A percentile compares a stretch with the other conserved stretches of the same genome.
Evolutionary conservation across 2,329 filamentous ascomycete species (phyloP).

Genomic region (Diaporthe amygdali): DNA sequence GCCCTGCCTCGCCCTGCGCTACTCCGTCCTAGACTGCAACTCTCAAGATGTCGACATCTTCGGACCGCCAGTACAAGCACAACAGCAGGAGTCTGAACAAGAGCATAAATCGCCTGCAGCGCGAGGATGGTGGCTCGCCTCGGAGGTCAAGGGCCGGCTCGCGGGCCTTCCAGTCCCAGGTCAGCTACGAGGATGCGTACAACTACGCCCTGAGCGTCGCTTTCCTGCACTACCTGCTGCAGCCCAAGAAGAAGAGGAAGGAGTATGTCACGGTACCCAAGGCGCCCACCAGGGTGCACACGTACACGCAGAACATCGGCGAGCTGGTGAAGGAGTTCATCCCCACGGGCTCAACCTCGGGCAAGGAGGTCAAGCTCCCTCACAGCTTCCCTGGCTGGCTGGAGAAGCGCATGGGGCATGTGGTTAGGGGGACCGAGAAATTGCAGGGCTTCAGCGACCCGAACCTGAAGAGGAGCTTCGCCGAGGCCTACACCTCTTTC

Average conservation of each 20-base stretch:
- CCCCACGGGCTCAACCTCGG: constrained; percentile 40
- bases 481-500: constrained; percentile 90
- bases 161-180: constrained; percentile 49
- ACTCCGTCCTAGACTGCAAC: neutral
- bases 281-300: constrained; percentile 65
- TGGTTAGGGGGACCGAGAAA: constrained; percentile 81
- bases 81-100: constrained; percentile 49
- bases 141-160: constrained; percentile 50
- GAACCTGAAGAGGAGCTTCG: constrained; percentile 92
- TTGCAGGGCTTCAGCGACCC: constrained; percentile 89
- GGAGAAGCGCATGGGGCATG: constrained; percentile 78
- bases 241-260: constrained; percentile 86
- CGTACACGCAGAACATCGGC: constrained; percentile 69
- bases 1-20: neutral
- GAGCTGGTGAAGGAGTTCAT: constrained; percentile 89
- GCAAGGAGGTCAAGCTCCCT: constrained; percentile 61
- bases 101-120: constrained; percentile 49
- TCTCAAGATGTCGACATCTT: constrained; percentile 55
- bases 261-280: constrained; percentile 78
- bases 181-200: constrained; percentile 82
- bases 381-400: constrained; percentile 57
- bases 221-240: constrained; percentile 90
- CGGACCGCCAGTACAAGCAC: constrained; percentile 51
- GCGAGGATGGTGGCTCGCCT: constrained; percentile 38
- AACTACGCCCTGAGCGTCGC: constrained; percentile 88